A percentile compares a stretch with the other conserved stretches of the same genome.
Evolutionary conservation across 179 eudicot genomes (phyloP).

Genomic region (Silene vulgaris): DNA sequence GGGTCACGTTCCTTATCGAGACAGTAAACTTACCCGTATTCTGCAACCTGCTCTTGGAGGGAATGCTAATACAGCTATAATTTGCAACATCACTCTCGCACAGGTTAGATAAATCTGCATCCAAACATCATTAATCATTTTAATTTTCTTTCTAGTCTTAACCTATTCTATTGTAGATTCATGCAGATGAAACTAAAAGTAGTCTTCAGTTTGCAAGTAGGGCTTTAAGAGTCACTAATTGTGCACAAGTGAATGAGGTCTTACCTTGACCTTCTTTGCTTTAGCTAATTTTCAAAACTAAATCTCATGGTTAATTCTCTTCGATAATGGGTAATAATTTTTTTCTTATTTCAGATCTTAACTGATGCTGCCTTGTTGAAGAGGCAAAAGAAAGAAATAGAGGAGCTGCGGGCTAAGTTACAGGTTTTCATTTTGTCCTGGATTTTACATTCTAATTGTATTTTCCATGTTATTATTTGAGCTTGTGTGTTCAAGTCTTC

Average conservation of each 20-base stretch:
- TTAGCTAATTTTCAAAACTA: neutral
- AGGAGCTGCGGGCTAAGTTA: slow-evolving; percentile 85
- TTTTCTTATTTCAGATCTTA: slow-evolving; percentile 48
- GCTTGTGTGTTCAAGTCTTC: neutral
- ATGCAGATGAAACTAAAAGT: slow-evolving; percentile 98
- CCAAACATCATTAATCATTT: neutral
- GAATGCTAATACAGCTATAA: slow-evolving; percentile 92
- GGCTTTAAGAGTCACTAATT: slow-evolving; percentile 90
- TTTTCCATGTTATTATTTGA: neutral
- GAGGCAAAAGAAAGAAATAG: slow-evolving; percentile 95
- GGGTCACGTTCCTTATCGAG: slow-evolving; percentile 96
- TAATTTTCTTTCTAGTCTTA: slow-evolving; percentile 9
- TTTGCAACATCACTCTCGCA: slow-evolving; percentile 93
- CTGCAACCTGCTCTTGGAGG: slow-evolving; percentile 98
- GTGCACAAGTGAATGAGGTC: slow-evolving; percentile 96
- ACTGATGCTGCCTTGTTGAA: slow-evolving; percentile 97
- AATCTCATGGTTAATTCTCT: neutral
- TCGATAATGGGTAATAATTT: slow-evolving; percentile 15
- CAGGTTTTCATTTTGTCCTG: slow-evolving; percentile 44
- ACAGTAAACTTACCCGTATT: slow-evolving; percentile 94
- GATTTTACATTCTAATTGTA: neutral
- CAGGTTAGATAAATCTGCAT: slow-evolving; percentile 45
- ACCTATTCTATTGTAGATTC: slow-evolving; percentile 51
- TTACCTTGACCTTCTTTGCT: neutral
- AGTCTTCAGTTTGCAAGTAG: slow-evolving; percentile 98